Evolutionary conservation across 176 grass and related monocot species (phyloP), one percentile per base, ranked within the genome.

Genomic region (Oryza brachyantha): DNA sequence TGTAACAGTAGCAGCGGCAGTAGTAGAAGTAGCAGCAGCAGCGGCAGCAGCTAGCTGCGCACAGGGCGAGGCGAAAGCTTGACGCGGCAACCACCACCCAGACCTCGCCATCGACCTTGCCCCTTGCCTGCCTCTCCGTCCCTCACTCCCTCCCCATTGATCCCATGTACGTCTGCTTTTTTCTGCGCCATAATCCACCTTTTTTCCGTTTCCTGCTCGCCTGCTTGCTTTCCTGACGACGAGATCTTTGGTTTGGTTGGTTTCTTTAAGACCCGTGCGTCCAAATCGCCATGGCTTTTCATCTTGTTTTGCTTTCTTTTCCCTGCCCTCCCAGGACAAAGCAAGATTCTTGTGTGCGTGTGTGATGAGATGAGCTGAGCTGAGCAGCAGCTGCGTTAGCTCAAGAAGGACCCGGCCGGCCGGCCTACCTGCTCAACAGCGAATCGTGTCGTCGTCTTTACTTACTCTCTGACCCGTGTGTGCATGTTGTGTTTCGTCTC

Each of bases 231-330:
- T 46, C 5, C 58, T 14, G n/a, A n/a, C n/a, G 43, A 66, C 59
- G 66, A 85, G 75, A 89, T 89, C 65, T 89, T 85, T 81, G 78
- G 46, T 72, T 80, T 40, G 78, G 78, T 81, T 85, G 82, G 87
- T 80, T 89, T 84, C 86, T 88, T 88, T 88, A 84, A 76, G 81
- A 88, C 86, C 57, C 17, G 43, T 41, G 77, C 82, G 81, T 81
- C 86, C 42, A 81, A 75, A 80, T 76, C 86, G 22, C 35, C 64
- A 7, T 13, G 72, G 32, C 86, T 88, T 84, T 88, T 84, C 64
- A 84, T 84, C 82, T 48, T 74, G 82, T 80, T 76, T 76, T 69
- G n/a, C 12, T 69, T 55, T 5, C 70, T 77, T 87, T 77, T 27
- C 67, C 29, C 45, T 58, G 28, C 55, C 63, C 59, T 58, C 81